A percentile compares a stretch with the other conserved stretches of the same genome.
phyloP scores from a whole-genome alignment of 2,329 filamentous ascomycete genomes.

The Rutstroemia sp. region DNA sequence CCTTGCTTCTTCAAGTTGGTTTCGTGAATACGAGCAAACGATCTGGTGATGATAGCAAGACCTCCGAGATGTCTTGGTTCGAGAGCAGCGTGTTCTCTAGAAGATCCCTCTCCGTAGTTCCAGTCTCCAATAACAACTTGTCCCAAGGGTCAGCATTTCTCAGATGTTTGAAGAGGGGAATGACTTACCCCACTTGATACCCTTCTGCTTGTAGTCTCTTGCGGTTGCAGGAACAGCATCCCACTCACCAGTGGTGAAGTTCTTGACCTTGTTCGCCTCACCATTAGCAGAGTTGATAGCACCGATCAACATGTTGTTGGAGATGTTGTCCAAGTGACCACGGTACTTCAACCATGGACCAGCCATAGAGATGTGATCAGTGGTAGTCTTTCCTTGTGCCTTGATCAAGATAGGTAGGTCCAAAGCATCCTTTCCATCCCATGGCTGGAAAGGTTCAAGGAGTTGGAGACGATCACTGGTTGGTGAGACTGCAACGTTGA shows the following conservation, averaged over 20 bases:
- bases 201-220: conserved; percentile 97
- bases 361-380: conserved; percentile 95
- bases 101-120: conserved; percentile 98
- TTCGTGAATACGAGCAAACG: conserved; percentile 98
- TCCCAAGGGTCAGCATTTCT: too few relatives aligned
- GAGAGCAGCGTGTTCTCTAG: conserved; percentile 95
- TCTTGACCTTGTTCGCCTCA: conserved; percentile 96
- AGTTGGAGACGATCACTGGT: conserved; percentile 91
- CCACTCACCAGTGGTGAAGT: conserved; percentile 75
- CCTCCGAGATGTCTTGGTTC: conserved; percentile 96
- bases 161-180: too few relatives aligned
- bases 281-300: conserved; percentile 94
- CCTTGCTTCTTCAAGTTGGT: conserved; percentile 99
- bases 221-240: conserved; percentile 88
- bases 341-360: conserved; percentile 98
- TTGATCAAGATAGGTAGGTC: conserved; percentile 94
- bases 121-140: conserved; percentile 86
- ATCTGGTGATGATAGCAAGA: conserved; percentile 91
- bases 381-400: conserved; percentile 91
- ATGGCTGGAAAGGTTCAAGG: conserved; percentile 74
- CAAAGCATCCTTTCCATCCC: conserved; percentile 85
- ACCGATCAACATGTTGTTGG: conserved; percentile 99
- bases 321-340: conserved; percentile 98
- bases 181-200: conserved; percentile 67
- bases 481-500: conserved; percentile 78